Evolutionary conservation across 164 flowering plant species (phyloP), one percentile per base, ranked within the genome.

Genomic region (Aristolochia contorta): DNA sequence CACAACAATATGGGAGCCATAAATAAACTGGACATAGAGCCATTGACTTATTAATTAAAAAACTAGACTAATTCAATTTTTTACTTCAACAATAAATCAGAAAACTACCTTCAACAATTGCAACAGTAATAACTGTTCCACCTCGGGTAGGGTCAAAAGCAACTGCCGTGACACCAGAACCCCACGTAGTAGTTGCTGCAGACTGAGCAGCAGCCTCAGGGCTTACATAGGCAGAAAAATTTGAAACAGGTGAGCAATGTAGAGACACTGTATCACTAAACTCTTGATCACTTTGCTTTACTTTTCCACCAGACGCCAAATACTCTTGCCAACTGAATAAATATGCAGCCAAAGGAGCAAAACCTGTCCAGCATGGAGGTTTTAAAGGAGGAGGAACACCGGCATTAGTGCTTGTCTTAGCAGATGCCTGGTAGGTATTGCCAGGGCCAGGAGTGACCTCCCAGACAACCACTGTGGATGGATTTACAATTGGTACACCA

Each of bases 381-480:
- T 71, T 85, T 52, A 88, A 59, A 19, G 92, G 81, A 67, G 96
- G 89, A 37, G 95, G 96, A 63, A 86, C 83, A 47, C 82, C 89
- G 72, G 47, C 82, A 75, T 63, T 69, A 54, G 79, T 67, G 71
- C 65, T 84, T 48, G 76, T 73, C 78, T 82, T 86, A 60, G 95
- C 83, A 63, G 80, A 77, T 33, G 77, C 82, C 67, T 94, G 96
- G 74, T 89, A 84, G 54, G 85, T 90, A 83, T 78, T 85, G 61
- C 93, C 91, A 59, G 91, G 86, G 24, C 97, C 99, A 63, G 99
- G 91, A 55, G 87, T 91, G 41, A 94, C 96, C 79, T 91, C 99
- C 99, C 99, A 94, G 66, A 94, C 96, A 68, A 94, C 99, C 65
- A 94, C 91, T 61, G 99, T 94, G 18, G 99, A 94, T 23, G 99